Base-by-base conservation (phyloP, 768 basidiomycete genomes). In the Agaricus subrufescens region DNA sequence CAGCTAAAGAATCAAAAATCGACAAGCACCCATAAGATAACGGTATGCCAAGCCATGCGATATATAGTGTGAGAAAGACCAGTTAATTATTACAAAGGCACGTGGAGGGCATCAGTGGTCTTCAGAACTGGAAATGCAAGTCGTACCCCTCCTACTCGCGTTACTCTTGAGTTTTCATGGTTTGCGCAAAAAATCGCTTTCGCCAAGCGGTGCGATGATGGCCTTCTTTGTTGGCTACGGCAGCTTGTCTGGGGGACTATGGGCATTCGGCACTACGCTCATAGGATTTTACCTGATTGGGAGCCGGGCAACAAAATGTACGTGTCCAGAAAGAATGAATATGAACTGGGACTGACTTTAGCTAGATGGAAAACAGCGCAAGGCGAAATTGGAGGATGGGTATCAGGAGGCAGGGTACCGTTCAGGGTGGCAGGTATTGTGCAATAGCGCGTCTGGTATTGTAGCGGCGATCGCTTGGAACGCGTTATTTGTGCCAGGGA, bases 231-330 rank as follows among this genome's bases (percentile, higher is more conserved):
- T 92, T 7, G 94, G 94, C 3, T 86, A 87, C 66, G 62, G 79
- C 4, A 83, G 85, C 66, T 76, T 98, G 69, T 77, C 84, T 14
- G 83, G 83, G n/a, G 84, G 79, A 8, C 74, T 85, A 38, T 75
- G 78, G 43, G 78, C 81, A 0, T 86, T 91, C 63, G 89, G 86
- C 14, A 68, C 80, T 10, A 73, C 83, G 1, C 73, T 94, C 55
- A 77, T 93, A 56, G 81, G 80, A 0, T 90, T 95, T 67, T 95
- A 97, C 68, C 72, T 94, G 30, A 63, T 83, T 0, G 94, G 86
- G 3, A 89, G 89, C 58, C 79, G 82, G 46, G 94, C 94, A 0
- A 97, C 95, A 2, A 94, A 93, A 70, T 78, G 84, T 84, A 62
- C 62, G 84, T 75, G 1, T 26, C 2, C 50, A 43, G 8, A 52